phyloP scores from a whole-genome alignment of 129 eudicot genomes.

The Tanacetum coccineum region DNA sequence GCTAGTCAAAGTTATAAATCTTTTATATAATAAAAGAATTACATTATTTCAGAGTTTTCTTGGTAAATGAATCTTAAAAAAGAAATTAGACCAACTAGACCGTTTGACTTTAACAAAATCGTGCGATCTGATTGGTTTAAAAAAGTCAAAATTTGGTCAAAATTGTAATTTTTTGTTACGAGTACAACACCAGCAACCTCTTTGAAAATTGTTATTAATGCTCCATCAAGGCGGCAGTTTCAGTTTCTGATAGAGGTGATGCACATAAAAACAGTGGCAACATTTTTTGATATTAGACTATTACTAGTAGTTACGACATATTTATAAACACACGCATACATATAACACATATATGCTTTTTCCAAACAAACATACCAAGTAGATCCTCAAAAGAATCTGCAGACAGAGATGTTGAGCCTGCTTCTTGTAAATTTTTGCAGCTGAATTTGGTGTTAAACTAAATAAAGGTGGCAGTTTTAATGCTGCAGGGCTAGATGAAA shows the following conservation, averaged over 20 bases:
- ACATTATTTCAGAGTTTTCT: too few relatives aligned
- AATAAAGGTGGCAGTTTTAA: slow-evolving; percentile 87
- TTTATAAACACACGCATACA: not conserved
- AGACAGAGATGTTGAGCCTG: slow-evolving; percentile 48
- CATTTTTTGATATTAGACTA: not conserved
- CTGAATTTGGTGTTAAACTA: slow-evolving; percentile 78
- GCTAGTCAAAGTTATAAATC: too few relatives aligned
- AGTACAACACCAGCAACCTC: slow-evolving; percentile 22
- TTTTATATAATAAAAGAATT: too few relatives aligned
- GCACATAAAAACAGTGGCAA: slow-evolving; percentile 27
- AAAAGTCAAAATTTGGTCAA: too few relatives aligned
- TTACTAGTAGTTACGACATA: not conserved
- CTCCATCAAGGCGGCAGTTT: slow-evolving; percentile 90
- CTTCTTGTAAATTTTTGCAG: slow-evolving; percentile 67
- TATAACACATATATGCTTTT: not conserved
- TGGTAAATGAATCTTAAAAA: too few relatives aligned
- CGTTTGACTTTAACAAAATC: too few relatives aligned
- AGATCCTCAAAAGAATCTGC: slow-evolving; percentile 82
- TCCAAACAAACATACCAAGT: slow-evolving; percentile 55
- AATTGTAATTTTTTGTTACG: too few relatives aligned
- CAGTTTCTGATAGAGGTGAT: slow-evolving; percentile 95
- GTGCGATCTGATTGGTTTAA: too few relatives aligned
- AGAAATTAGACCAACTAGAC: too few relatives aligned
- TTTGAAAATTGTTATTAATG: slow-evolving; percentile 30
- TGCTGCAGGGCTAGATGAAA: slow-evolving; percentile 58